Conservation (phyloP, 371 early-diverging fungal genomes). For the Syncephalastrum monosporum region DNA sequence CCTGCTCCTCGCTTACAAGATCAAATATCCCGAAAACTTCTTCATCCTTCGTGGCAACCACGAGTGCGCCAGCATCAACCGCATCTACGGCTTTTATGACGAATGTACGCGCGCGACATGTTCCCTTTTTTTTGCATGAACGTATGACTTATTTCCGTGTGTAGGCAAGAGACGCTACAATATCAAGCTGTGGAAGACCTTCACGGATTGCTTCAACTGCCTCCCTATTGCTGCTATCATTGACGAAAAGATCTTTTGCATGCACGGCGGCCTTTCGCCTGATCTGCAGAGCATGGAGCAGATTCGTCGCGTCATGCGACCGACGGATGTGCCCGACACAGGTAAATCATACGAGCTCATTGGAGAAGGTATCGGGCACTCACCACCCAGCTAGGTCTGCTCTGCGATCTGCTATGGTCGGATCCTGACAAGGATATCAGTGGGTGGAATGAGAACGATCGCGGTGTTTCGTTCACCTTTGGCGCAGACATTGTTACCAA, state of each 20-base stretch:
- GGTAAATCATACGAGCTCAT: constrained; percentile 16
- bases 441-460: constrained; percentile 96
- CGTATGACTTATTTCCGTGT: background rate
- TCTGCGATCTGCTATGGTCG: constrained; percentile 88
- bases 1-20: constrained; percentile 85
- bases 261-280: constrained; percentile 99
- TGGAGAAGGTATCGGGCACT: background rate
- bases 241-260: constrained; percentile 96
- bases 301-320: constrained; percentile 88
- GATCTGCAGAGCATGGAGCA: constrained; percentile 89
- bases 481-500: constrained; percentile 82
- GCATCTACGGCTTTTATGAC: constrained; percentile 99
- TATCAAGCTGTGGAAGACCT: constrained; percentile 96
- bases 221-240: constrained; percentile 97
- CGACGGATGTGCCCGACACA: constrained; percentile 96
- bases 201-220: constrained; percentile 98
- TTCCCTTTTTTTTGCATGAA: background rate
- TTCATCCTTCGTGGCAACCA: constrained; percentile 96
- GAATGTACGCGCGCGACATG: constrained; percentile 69
- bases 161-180: constrained; percentile 87
- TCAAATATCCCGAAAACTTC: constrained; percentile 96
- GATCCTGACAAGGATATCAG: constrained; percentile 71
- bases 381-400: constrained; percentile 52
- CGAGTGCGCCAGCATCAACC: constrained; percentile 92
- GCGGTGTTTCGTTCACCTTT: constrained; percentile 95